These are phyloP conservation scores for Elongisporangium anandrum DNA, from an alignment of 352 stramenopile genomes.

Conservation along the genomic window DNA sequence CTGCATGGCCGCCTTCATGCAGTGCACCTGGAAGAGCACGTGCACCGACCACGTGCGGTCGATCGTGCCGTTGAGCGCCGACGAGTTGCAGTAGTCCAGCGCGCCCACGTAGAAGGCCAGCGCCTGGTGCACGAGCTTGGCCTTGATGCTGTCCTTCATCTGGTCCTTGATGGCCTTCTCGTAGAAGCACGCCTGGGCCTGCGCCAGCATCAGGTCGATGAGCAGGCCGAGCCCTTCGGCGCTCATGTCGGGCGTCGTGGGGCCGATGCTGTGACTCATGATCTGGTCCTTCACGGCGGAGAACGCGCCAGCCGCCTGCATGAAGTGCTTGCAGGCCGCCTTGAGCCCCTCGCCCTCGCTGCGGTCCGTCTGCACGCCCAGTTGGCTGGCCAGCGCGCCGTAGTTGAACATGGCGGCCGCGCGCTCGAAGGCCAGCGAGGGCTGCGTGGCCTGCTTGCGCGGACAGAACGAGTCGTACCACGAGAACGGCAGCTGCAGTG, in stretches of 20 bases:
- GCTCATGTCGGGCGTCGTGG: conserved; percentile 55
- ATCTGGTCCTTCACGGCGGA: conserved; percentile 51
- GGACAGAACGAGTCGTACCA: conserved; percentile 91
- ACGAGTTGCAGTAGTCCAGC: conserved; percentile 51
- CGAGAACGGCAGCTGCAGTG: conserved; percentile 71
- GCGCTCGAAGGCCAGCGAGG: conserved; percentile 67
- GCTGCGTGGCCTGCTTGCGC: conserved; percentile 74
- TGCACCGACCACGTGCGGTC: conserved; percentile 65
- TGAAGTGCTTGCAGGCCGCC: conserved; percentile 80
- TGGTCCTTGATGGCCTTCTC: conserved; percentile 89
- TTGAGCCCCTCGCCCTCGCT: conserved; percentile 75
- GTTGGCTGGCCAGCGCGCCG: conserved; percentile 75
- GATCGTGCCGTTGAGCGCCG: conserved; percentile 40
- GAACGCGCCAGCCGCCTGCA: conserved; percentile 77
- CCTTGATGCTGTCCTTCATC: conserved; percentile 79
- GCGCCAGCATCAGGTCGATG: conserved; percentile 71
- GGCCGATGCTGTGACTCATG: conserved; percentile 30
- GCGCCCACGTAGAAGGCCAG: conserved; percentile 59
- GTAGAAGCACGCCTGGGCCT: conserved; percentile 90
- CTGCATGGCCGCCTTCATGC: conserved; percentile 68
- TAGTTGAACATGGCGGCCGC: conserved; percentile 87
- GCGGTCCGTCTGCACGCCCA: conserved; percentile 77
- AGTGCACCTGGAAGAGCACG: conserved; percentile 64
- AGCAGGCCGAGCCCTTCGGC: conserved; percentile 67
- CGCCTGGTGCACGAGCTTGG: conserved; percentile 78